phyloP scores from a whole-genome alignment of 495 filamentous ascomycete genomes.

The Penicillium simplicissimum region DNA sequence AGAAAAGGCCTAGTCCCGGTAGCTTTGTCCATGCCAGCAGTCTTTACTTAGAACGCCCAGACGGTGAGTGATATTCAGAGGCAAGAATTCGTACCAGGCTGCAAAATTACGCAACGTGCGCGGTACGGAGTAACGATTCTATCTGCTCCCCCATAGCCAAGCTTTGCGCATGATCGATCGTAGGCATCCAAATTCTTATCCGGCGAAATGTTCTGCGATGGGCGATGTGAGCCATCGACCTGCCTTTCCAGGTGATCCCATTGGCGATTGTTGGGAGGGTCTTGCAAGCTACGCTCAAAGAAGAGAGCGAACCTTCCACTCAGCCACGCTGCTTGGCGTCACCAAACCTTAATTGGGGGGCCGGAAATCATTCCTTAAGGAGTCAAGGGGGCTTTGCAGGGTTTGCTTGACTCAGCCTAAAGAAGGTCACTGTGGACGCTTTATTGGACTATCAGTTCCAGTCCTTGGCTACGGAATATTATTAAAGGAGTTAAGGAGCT shows the following conservation, averaged over 20 bases:
- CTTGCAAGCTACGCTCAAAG: background rate
- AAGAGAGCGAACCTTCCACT: background rate
- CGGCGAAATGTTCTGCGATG: background rate
- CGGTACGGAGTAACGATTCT: background rate
- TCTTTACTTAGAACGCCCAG: too few relatives aligned
- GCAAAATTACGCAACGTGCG: background rate
- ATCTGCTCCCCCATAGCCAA: background rate
- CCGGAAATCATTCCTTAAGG: background rate
- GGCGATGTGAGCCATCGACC: too few relatives aligned
- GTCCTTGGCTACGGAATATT: background rate
- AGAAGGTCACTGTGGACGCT: background rate
- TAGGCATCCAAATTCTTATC: background rate
- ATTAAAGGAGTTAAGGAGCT: background rate
- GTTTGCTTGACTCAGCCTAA: background rate
- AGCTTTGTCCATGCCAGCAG: too few relatives aligned
- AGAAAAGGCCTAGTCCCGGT: too few relatives aligned
- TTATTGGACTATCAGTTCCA: background rate
- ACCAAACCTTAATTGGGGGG: background rate
- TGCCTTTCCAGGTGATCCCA: background rate
- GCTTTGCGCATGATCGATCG: background rate
- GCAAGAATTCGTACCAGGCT: too few relatives aligned
- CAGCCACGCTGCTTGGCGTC: constrained; percentile 7
- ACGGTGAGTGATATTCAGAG: too few relatives aligned
- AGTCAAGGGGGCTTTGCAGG: background rate
- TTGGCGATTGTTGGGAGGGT: background rate